Evolutionary conservation across 139 green algal genomes (phyloP).

Genomic region (Picochlorum sp.): DNA sequence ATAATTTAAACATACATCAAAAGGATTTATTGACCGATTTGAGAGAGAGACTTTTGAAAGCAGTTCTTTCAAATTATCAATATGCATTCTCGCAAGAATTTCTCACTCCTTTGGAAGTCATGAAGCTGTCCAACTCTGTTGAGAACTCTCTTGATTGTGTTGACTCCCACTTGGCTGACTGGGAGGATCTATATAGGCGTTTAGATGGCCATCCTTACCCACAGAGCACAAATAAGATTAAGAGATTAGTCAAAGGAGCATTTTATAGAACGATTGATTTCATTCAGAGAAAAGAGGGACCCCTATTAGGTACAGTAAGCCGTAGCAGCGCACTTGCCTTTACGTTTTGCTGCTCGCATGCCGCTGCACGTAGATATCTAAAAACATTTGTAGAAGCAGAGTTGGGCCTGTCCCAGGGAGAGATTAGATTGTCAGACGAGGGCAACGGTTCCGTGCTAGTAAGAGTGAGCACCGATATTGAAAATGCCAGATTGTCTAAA

Average conservation of each 20-base stretch:
- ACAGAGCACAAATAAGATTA: no score
- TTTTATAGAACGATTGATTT: not conserved
- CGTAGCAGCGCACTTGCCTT: not conserved
- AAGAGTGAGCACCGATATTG: not conserved
- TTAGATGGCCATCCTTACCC: no score
- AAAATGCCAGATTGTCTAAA: not conserved
- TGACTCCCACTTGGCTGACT: not conserved
- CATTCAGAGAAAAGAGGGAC: not conserved
- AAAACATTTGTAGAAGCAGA: slow-evolving; percentile 6
- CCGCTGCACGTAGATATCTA: not conserved
- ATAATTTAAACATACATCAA: no score
- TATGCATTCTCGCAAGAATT: slow-evolving; percentile 1
- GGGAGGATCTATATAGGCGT: not conserved
- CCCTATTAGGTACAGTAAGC: not conserved
- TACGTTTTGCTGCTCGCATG: not conserved
- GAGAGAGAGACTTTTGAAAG: not conserved
- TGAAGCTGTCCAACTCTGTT: not conserved
- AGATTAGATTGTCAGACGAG: not conserved
- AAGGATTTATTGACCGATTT: not conserved
- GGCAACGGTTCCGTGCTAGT: not conserved
- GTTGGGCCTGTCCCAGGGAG: not conserved
- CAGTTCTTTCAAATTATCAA: not conserved
- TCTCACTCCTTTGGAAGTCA: not conserved
- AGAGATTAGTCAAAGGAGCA: no score
- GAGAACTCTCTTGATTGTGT: not conserved